Evolutionary conservation across 768 basidiomycete species (phyloP), one percentile per base, ranked within the genome.

Genomic region (Pulveroboletus sp.): DNA sequence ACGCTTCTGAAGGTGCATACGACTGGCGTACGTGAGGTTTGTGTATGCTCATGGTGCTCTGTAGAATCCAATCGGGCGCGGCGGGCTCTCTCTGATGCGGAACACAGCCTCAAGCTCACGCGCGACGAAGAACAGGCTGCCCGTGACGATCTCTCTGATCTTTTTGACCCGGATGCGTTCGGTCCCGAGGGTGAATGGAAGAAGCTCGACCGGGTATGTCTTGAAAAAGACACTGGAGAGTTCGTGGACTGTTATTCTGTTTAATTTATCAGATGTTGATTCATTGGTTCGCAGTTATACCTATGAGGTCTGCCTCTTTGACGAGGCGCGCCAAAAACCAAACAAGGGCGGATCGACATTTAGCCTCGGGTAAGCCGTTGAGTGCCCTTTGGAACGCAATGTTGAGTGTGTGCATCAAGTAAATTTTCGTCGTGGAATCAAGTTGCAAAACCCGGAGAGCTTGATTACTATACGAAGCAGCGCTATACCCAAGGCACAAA

Each of bases 271-370:
- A 5, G 21, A 38, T 54, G 35, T 49, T 63, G 33, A 67, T 27
- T 14, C 5, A 20, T 11, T 9, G 29, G 42, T 6, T 16, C 25
- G 5, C 40, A 97, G 94, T 54, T 98, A 97, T 67, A 90, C 84
- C 6, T 99, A 99, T 64, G 89, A 94, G 63, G 75, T 97, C 8
- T 98, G 95, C 70, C 76, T 97, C 57, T 97, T 99, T 59, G 79
- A 84, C 4, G 83, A 88, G 58, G 91, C 88, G 2, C 87, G 76
- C 45, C 97, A 99, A 68, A 95, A 86, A 68, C 85, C 90, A 9
- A 87, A 86, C 62, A 79, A 84, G 43, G 90, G 91, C 40, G 87
- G 90, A 16, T 72, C 74, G 31, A 73, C 77, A 12, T 78, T 83
- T 73, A 85, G 84, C 63, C 84, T 98, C 16, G 95, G 95, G 94